phyloP scores from a whole-genome alignment of 768 basidiomycete species.

The Auriscalpium vulgare region DNA sequence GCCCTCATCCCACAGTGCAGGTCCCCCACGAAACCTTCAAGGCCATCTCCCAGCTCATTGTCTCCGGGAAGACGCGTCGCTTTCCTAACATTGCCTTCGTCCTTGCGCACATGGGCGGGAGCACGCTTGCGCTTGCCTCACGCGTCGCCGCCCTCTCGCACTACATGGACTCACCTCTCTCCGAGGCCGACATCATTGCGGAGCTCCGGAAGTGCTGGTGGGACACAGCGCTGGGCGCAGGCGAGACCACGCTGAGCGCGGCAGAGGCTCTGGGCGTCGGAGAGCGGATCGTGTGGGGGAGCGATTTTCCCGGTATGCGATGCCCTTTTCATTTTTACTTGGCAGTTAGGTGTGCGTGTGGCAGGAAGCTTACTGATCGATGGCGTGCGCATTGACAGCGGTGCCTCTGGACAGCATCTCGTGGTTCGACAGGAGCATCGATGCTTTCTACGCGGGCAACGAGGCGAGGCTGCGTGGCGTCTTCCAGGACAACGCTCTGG shows the following conservation, averaged over 20 bases:
- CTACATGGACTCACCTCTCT: slow-evolving; percentile 63
- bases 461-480: slow-evolving; percentile 34
- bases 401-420: slow-evolving; percentile 22
- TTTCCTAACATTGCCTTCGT: slow-evolving; percentile 55
- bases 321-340: background rate
- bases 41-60: slow-evolving; percentile 70
- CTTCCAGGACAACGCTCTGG: slow-evolving; percentile 41
- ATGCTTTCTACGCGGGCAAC: slow-evolving; percentile 25
- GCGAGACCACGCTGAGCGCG: slow-evolving; percentile 41
- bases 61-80: slow-evolving; percentile 59
- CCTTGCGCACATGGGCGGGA: slow-evolving; percentile 71
- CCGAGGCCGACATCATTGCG: slow-evolving; percentile 53
- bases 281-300: slow-evolving; percentile 59
- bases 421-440: slow-evolving; percentile 45
- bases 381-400: background rate
- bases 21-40: slow-evolving; percentile 80
- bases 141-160: slow-evolving; percentile 61
- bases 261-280: slow-evolving; percentile 42
- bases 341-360: background rate
- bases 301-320: slow-evolving; percentile 63
- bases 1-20: slow-evolving; percentile 26
- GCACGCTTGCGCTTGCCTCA: slow-evolving; percentile 52
- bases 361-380: background rate
- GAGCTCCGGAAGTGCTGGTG: slow-evolving; percentile 71
- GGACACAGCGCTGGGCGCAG: slow-evolving; percentile 62